Evolutionary conservation across 2,329 filamentous ascomycete genomes (phyloP).

Genomic region (Ascochyta fabae): DNA sequence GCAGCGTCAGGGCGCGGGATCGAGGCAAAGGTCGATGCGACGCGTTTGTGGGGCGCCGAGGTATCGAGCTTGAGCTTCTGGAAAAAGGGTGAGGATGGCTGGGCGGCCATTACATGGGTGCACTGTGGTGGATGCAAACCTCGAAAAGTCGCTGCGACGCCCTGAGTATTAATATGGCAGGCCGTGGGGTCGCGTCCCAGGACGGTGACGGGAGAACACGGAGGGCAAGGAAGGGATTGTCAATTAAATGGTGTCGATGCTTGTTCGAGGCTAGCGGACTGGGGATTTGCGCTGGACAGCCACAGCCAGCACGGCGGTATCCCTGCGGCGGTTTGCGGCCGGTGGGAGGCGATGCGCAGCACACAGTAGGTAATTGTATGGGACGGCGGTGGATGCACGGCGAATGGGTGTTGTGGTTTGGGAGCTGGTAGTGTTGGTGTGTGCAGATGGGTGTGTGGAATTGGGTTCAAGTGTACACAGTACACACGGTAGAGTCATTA

Average conservation of each 20-base stretch:
- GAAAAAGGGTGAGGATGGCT: slow-evolving; percentile 50
- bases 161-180: slow-evolving; percentile 35
- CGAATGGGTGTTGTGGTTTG: no score
- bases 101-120: slow-evolving; percentile 49
- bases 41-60: slow-evolving; percentile 41
- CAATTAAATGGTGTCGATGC: slow-evolving; percentile 30
- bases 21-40: slow-evolving; percentile 47
- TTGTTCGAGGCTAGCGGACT: slow-evolving; percentile 16
- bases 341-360: not conserved
- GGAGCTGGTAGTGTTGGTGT: no score
- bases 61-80: slow-evolving; percentile 53
- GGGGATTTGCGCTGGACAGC: slow-evolving; percentile 2
- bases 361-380: not conserved
- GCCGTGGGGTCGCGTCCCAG: slow-evolving; percentile 39
- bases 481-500: not conserved
- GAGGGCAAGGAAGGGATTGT: slow-evolving; percentile 31
- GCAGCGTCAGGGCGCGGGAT: slow-evolving; percentile 40
- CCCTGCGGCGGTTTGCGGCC: slow-evolving; percentile 7
- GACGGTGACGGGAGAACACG: slow-evolving; percentile 34
- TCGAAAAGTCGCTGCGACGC: slow-evolving; percentile 23
- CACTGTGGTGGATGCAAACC: slow-evolving; percentile 46
- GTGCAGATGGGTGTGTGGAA: no score
- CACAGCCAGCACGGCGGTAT: not conserved
- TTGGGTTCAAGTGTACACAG: no score
- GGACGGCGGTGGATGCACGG: not conserved